Percentiles rank a stretch among this genome's conserved stretches.
These are phyloP conservation scores for Pseudogymnoascus sp. DNA, from an alignment of 2,329 filamentous ascomycete species.

Conservation along the genomic window DNA sequence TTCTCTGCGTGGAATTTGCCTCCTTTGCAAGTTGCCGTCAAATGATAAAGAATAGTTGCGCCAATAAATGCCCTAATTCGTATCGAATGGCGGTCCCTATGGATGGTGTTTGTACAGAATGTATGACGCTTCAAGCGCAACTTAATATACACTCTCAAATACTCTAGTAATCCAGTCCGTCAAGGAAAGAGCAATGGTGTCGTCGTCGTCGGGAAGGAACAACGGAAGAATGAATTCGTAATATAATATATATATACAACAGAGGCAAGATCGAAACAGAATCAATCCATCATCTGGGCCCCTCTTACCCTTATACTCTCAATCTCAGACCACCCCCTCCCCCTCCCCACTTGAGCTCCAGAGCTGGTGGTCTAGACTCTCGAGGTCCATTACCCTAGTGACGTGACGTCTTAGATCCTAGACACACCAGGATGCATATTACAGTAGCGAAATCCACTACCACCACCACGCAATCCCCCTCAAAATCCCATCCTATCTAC, in stretches of 20 bases:
- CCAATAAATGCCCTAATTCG: no score
- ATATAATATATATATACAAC: not conserved
- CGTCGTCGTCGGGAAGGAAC: not conserved
- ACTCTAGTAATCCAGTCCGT: conserved; percentile 5
- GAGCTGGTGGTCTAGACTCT: not conserved
- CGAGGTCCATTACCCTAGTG: not conserved
- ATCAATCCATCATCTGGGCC: not conserved
- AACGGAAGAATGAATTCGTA: not conserved
- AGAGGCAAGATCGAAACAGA: not conserved
- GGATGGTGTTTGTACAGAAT: not conserved
- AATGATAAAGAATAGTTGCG: not conserved
- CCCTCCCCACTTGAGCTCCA: not conserved
- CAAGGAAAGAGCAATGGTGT: not conserved
- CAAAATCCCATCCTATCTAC: not conserved
- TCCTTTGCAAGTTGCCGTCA: not conserved
- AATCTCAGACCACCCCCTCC: not conserved
- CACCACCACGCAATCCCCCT: not conserved
- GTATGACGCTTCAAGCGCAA: not conserved
- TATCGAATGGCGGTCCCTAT: not conserved
- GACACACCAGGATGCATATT: not conserved
- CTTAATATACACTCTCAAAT: not conserved
- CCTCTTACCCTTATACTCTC: not conserved
- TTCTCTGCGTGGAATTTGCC: not conserved
- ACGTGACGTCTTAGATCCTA: not conserved
- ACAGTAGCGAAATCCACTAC: not conserved